Base-by-base conservation (phyloP, 371 early-diverging fungal species). In the Syncephalastrum sp. region DNA sequence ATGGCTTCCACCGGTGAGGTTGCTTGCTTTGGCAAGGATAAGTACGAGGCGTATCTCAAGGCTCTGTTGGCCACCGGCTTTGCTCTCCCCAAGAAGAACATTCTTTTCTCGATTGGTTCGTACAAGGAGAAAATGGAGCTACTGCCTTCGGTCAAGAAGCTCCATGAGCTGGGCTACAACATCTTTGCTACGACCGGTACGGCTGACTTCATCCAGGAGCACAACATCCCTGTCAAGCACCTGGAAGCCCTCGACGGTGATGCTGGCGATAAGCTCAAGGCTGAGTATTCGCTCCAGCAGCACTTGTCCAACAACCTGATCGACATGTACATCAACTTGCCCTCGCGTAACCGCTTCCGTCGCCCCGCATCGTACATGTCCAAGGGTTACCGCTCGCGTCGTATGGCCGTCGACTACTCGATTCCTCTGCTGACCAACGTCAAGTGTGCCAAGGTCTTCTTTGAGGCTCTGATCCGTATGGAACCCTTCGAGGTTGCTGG, bases 1-100 rank as follows among this genome's bases (percentile, higher is more conserved):
- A 97, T 97, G 98, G 95, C 95, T 8, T 95, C 95, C 23, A 98
- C 98, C 4, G 98, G 98, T 62, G 98, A 98, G 77, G 98, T 98
- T 19, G 98, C 98, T 3, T 94, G 95, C 70, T 96, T 97, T 66
- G 97, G 96, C 46, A 84, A 88, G 58, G 91, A 93, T 81, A 94
- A 94, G 77, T 92, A 94, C 74, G 91, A 93, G 56, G 98, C 98
- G n/a, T 97, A 96, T 73, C 70, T 96, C 47, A 93, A 92, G 85
- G 94, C 95, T 3, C 69, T 97, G 59, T 72, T 94, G 44, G 89
- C 96, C 27, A 96, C 95, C 19, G 93, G 93, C 4, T 95, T 96
- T 72, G 75, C 72, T 17, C 74, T 95, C 53, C 97, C 96, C 50
- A 88, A 91, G 81, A 92, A 92, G 82, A 95, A 93, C 81, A 83